These are phyloP conservation scores for Lomentospora prolificans DNA, from an alignment of 2,329 filamentous ascomycete species.

Conservation along the genomic window DNA sequence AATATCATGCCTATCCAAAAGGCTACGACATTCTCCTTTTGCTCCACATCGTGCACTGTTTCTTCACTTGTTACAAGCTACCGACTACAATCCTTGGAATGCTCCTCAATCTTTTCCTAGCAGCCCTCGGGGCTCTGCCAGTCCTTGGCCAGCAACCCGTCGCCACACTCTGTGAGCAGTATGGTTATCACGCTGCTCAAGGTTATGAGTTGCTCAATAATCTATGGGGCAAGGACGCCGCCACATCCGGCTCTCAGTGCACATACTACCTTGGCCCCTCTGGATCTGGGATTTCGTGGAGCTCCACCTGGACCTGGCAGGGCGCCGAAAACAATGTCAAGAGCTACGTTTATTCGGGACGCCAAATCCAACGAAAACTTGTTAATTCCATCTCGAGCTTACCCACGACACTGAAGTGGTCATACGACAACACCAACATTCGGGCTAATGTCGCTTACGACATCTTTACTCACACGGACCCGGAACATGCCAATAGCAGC, in stretches of 20 bases:
- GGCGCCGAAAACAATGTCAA: constrained; percentile 29
- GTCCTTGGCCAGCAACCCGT: too few relatives aligned
- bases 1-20: too few relatives aligned
- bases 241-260: constrained; percentile 28
- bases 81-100: too few relatives aligned
- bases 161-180: too few relatives aligned
- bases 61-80: too few relatives aligned
- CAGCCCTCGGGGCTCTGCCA: too few relatives aligned
- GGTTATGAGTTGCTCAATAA: constrained; percentile 29
- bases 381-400: constrained; percentile 24
- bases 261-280: constrained; percentile 24
- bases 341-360: constrained; percentile 32
- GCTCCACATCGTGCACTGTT: too few relatives aligned
- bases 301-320: constrained; percentile 31
- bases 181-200: constrained; percentile 19
- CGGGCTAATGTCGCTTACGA: constrained; percentile 53
- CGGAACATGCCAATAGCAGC: constrained; percentile 19
- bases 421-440: constrained; percentile 37
- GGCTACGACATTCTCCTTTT: too few relatives aligned
- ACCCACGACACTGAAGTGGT: constrained; percentile 24
- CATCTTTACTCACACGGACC: constrained; percentile 42
- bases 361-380: constrained; percentile 19
- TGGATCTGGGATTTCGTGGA: constrained; percentile 26
- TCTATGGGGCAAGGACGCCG: constrained; percentile 28
- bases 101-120: too few relatives aligned